Percentiles rank a stretch among this genome's conserved stretches.
Conservation (phyloP, 495 filamentous ascomycete genomes). For the Filosporella fistucella region DNA sequence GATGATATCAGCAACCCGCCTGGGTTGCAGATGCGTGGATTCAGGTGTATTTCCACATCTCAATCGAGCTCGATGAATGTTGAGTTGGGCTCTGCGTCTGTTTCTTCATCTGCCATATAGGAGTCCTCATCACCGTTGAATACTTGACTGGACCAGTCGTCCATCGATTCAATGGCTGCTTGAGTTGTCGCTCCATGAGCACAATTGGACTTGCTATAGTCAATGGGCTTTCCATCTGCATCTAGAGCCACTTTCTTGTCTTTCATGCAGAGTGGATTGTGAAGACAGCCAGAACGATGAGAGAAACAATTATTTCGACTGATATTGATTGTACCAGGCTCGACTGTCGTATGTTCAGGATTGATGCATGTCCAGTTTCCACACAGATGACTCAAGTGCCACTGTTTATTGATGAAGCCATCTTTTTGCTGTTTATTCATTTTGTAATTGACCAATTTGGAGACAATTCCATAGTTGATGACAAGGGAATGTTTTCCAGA, state of each 20-base stretch:
- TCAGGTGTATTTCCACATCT: no score
- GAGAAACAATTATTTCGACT: slow-evolving; percentile 29
- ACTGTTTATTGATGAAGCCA: slow-evolving; percentile 27
- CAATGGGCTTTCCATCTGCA: slow-evolving; percentile 13
- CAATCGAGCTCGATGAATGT: no score
- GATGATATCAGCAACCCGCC: no score
- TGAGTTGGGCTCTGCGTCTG: no score
- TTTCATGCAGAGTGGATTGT: slow-evolving; percentile 28
- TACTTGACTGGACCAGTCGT: slow-evolving; percentile 2
- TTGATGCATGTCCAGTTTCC: slow-evolving; percentile 36
- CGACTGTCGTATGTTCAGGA: slow-evolving; percentile 26
- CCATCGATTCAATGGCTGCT: no score
- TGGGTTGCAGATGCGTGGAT: no score
- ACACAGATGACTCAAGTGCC: slow-evolving; percentile 33
- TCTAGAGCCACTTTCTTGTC: slow-evolving; percentile 19
- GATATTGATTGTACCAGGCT: slow-evolving; percentile 23
- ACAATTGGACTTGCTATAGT: no score
- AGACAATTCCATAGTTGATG: slow-evolving; percentile 22
- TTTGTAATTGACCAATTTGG: slow-evolving; percentile 17
- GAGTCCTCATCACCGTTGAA: background rate
- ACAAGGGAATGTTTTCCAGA: slow-evolving; percentile 4
- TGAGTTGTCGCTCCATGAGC: no score
- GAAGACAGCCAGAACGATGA: slow-evolving; percentile 17
- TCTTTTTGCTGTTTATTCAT: slow-evolving; percentile 27
- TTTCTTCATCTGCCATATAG: no score